Percentiles rank a stretch among this genome's conserved stretches.
Conservation (phyloP, 345 rosid genomes). For the Sonneratia caseolaris region DNA sequence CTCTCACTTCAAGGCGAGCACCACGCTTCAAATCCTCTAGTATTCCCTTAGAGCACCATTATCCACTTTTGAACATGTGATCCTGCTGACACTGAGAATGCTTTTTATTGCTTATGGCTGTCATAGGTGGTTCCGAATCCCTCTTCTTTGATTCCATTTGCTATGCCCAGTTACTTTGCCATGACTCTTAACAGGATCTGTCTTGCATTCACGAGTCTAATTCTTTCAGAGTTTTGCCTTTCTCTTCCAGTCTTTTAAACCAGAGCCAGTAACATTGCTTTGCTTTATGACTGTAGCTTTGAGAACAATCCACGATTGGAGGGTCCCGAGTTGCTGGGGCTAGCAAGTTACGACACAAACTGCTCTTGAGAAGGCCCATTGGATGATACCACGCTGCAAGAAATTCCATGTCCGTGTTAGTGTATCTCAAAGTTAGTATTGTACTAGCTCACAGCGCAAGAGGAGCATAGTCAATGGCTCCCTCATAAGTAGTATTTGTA, state of each 20-base stretch:
- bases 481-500: background rate
- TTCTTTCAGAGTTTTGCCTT: background rate
- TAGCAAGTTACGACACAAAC: slow-evolving; percentile 81
- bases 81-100: too few relatives aligned
- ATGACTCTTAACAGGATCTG: too few relatives aligned
- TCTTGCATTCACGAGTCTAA: background rate
- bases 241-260: background rate
- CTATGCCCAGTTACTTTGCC: background rate
- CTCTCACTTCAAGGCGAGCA: too few relatives aligned
- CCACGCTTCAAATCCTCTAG: background rate
- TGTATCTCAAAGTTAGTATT: slow-evolving; percentile 10
- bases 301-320: slow-evolving; percentile 83
- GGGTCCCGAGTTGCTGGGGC: slow-evolving; percentile 88
- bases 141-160: background rate
- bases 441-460: slow-evolving; percentile 15
- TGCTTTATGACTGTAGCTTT: slow-evolving; percentile 33
- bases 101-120: background rate
- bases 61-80: too few relatives aligned
- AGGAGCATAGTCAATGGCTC: background rate
- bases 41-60: background rate
- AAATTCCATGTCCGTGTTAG: background rate
- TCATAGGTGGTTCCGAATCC: background rate
- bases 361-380: slow-evolving; percentile 37
- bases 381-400: background rate
- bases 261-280: background rate